These are phyloP conservation scores for Acacia melanoxylon DNA, from an alignment of 306 rosid species.

Conservation along the genomic window DNA sequence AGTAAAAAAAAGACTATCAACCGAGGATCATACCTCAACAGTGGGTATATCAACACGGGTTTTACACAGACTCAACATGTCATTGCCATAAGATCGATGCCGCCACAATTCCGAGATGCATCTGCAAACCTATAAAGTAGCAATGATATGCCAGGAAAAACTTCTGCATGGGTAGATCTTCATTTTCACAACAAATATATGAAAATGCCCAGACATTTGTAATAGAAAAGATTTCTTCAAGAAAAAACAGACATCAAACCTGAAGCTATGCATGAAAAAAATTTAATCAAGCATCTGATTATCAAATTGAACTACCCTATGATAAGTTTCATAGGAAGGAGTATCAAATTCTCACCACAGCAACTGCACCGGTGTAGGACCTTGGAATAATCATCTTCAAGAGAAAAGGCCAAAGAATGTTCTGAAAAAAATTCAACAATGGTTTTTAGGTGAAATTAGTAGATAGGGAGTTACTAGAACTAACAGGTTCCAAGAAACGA, in stretches of 20 bases:
- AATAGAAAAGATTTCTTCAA: background rate
- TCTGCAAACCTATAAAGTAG: conserved; percentile 80
- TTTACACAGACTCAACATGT: conserved; percentile 78
- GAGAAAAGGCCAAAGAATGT: conserved; percentile 95
- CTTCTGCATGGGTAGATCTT: conserved; percentile 1
- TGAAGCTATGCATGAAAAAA: conserved; percentile 9
- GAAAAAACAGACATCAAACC: background rate
- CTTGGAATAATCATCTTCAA: conserved; percentile 86
- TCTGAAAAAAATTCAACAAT: conserved; percentile 51
- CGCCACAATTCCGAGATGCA: conserved; percentile 92
- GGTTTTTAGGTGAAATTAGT: background rate
- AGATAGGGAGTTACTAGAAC: conserved; percentile 17
- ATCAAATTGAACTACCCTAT: conserved; percentile 14
- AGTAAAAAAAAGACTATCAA: background rate
- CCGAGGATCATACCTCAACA: conserved; percentile 58
- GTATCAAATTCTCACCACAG: conserved; percentile 54
- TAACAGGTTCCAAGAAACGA: conserved; percentile 14
- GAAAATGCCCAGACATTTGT: conserved; percentile 1
- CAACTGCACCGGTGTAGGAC: conserved; percentile 82
- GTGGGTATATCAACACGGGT: conserved; percentile 76
- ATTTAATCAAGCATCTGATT: conserved; percentile 17
- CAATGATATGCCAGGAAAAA: conserved; percentile 26
- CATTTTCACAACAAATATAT: background rate
- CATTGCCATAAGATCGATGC: conserved; percentile 62
- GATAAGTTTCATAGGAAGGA: background rate